Evolutionary conservation across 352 stramenopile species (phyloP).

Genomic region (Phytophthora ohioensis): DNA sequence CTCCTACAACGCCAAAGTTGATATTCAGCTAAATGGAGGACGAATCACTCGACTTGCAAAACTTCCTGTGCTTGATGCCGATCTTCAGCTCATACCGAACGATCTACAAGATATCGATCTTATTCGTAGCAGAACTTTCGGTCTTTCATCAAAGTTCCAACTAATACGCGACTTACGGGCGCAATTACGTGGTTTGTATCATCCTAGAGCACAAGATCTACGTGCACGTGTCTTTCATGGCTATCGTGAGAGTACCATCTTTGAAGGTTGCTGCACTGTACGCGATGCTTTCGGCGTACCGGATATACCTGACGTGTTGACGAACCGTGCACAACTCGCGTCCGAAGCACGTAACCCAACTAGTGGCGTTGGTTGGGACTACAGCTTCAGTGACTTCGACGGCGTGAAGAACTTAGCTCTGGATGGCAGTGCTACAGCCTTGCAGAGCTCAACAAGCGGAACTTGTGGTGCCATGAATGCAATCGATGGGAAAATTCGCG

Average conservation of each 20-base stretch:
- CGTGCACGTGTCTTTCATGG: conserved; percentile 62
- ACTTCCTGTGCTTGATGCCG: conserved; percentile 46
- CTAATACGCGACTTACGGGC: conserved; percentile 60
- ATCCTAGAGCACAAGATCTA: conserved; percentile 68
- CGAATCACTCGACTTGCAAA: conserved; percentile 54
- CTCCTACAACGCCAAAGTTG: conserved; percentile 50
- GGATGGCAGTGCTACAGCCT: conserved; percentile 54
- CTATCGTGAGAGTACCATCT: conserved; percentile 44
- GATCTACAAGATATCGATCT: conserved; percentile 32
- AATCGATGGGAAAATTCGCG: conserved; percentile 69
- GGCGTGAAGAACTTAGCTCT: conserved; percentile 59
- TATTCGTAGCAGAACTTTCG: conserved; percentile 35
- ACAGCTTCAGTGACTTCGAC: conserved; percentile 68
- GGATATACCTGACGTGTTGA: conserved; percentile 39
- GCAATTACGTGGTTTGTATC: conserved; percentile 69
- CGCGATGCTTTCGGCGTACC: conserved; percentile 58
- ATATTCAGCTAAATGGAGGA: conserved; percentile 59
- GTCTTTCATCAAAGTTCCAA: conserved; percentile 70
- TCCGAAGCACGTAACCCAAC: conserved; percentile 55
- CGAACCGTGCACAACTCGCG: conserved; percentile 57
- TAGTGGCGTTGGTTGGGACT: conserved; percentile 77
- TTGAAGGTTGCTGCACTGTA: conserved; percentile 51
- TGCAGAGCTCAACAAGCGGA: conserved; percentile 77
- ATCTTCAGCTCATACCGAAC: conserved; percentile 45
- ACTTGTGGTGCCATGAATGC: conserved; percentile 61